These are phyloP conservation scores for Proliferodiscus dingleyae DNA, from an alignment of 2,329 filamentous ascomycete species.

Conservation along the genomic window DNA sequence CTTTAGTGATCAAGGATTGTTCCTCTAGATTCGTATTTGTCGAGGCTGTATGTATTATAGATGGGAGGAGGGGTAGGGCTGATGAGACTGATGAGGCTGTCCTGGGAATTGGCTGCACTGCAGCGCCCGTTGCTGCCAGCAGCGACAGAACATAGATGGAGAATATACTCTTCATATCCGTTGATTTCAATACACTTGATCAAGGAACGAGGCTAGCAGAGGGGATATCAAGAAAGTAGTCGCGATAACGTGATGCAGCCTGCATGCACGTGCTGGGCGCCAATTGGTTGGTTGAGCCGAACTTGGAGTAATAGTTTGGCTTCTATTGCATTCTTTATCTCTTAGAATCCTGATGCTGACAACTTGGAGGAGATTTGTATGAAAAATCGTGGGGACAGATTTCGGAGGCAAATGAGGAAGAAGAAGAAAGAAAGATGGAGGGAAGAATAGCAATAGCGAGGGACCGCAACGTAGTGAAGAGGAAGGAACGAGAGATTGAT, in stretches of 20 bases:
- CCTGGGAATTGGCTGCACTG: background rate
- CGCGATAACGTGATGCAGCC: constrained; percentile 3
- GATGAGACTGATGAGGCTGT: constrained; percentile 5
- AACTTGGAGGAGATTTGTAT: background rate
- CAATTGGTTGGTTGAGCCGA: constrained; percentile 3
- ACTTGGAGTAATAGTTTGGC: background rate
- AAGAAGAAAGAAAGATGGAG: background rate
- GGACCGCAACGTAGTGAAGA: too few relatives aligned
- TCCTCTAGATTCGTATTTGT: background rate
- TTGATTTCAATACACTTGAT: too few relatives aligned
- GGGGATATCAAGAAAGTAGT: background rate
- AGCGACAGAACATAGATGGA: background rate
- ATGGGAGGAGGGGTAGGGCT: background rate
- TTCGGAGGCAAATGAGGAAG: background rate
- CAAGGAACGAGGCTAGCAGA: background rate
- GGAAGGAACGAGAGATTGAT: background rate
- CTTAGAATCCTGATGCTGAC: too few relatives aligned
- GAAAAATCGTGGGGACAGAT: background rate
- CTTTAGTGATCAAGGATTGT: constrained; percentile 11
- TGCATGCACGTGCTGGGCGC: constrained; percentile 6
- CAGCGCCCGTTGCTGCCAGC: background rate
- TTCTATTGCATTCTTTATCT: background rate
- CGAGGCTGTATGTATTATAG: background rate
- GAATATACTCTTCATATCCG: too few relatives aligned
- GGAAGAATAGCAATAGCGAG: too few relatives aligned